These are phyloP conservation scores for Termitomyces sp. DNA, from an alignment of 768 basidiomycete genomes.

Conservation along the genomic window DNA sequence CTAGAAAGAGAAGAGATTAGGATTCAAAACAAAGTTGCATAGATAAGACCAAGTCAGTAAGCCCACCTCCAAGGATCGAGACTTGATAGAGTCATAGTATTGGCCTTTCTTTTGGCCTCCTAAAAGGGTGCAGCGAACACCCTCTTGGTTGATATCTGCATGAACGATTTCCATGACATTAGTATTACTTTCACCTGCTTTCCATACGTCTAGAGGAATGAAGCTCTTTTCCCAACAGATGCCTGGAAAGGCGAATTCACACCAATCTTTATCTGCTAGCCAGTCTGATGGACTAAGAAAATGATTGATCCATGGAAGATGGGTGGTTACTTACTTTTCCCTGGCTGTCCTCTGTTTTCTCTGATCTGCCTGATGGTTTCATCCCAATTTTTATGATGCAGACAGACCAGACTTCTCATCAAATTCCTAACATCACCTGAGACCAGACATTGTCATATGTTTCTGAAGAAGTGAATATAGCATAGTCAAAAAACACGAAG, in stretches of 20 bases:
- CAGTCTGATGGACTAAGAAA: too few species aligned
- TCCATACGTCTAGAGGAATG: conserved; percentile 22
- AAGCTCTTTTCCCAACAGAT: conserved; percentile 22
- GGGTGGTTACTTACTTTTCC: too few species aligned
- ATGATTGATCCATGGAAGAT: too few species aligned
- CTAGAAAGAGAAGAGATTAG: too few species aligned
- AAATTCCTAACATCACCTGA: too few species aligned
- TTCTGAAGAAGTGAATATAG: neutral
- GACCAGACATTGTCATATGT: too few species aligned
- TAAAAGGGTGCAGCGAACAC: conserved; percentile 16
- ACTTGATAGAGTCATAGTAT: neutral
- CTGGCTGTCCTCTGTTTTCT: too few species aligned
- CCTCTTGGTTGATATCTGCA: conserved; percentile 20
- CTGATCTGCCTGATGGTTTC: too few species aligned
- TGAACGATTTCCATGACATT: conserved; percentile 19
- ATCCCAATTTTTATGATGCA: neutral
- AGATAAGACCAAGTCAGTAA: neutral
- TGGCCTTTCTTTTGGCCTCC: conserved; percentile 19
- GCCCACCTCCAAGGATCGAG: too few species aligned
- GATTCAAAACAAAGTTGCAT: too few species aligned
- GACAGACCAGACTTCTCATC: neutral
- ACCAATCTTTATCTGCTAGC: conserved; percentile 15
- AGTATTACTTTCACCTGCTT: conserved; percentile 12
- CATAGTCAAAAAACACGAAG: neutral
- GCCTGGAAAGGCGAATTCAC: conserved; percentile 14